Conservation (phyloP, 2,329 filamentous ascomycete genomes). For the Drechslerella dactyloides region DNA sequence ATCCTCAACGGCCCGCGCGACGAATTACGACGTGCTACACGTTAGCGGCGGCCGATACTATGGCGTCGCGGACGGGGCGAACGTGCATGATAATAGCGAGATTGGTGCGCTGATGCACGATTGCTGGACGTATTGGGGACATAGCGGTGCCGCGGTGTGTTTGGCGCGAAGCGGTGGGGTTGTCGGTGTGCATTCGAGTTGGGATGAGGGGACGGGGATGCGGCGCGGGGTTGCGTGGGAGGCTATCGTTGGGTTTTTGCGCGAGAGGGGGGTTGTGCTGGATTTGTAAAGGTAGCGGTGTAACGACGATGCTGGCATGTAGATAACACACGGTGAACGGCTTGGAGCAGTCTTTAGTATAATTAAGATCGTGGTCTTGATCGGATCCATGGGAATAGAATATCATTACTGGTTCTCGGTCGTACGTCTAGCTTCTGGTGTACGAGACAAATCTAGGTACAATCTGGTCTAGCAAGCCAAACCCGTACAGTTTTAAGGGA, state of each 20-base stretch:
- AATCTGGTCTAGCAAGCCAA: too few species aligned
- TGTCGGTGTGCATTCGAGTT: conserved; percentile 64
- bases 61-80: conserved; percentile 58
- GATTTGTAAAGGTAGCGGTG: not conserved
- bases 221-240: conserved; percentile 62
- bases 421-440: too few species aligned
- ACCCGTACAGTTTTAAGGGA: too few species aligned
- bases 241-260: conserved; percentile 60
- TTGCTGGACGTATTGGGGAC: conserved; percentile 67
- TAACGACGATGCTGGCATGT: not conserved
- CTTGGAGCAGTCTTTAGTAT: too few species aligned
- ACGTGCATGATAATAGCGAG: conserved; percentile 63
- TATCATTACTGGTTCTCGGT: too few species aligned
- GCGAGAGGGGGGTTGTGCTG: conserved; percentile 24
- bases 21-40: conserved; percentile 62
- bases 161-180: conserved; percentile 58
- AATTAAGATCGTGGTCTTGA: too few species aligned
- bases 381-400: too few species aligned
- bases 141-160: conserved; percentile 64
- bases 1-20: conserved; percentile 56
- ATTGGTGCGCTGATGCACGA: conserved; percentile 65
- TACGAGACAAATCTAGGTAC: too few species aligned
- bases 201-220: conserved; percentile 64
- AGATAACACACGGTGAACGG: too few species aligned
- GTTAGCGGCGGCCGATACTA: conserved; percentile 60